Evolutionary conservation across 805 yeast species (phyloP), one percentile per base, ranked within the genome.

Genomic region (Wickerhamomyces ciferrii): DNA sequence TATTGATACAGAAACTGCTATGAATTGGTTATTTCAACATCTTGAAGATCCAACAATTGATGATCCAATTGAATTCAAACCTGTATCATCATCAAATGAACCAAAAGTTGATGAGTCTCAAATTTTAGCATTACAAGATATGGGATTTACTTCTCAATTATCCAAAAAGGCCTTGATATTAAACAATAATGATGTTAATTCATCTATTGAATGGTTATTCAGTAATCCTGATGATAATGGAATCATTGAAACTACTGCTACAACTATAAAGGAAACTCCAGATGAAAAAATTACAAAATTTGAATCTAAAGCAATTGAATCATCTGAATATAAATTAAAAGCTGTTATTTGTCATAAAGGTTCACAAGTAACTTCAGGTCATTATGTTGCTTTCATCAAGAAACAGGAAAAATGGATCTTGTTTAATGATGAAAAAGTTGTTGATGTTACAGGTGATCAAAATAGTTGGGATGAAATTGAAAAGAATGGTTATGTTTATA

Each of bases 131-230:
- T 66, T 89, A 19, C 65, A 66, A 13, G 72, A 73, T 7, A 92
- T 94, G 98, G 99, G 99, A 6, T 86, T 94, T 56, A 58, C 81
- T 5, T 62, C 64, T 1, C 71, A 76, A 43, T 69, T 87, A 47
- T 83, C 94, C n/a, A 74, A 65, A 43, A 87, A 87, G 53, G 96
- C 97, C 0, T 68, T 94, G 38, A 47, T 75, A 18, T 52, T 83
- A 43, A 83, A 76, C 54, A 65, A 69, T 7, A 77, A 78, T 24
- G 84, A 85, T 57, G 69, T 83, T 2, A 91, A 87, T 54, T 77
- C 78, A 1, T 86, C 98, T 4, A 85, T 90, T 5, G 97, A 90
- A 49, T 94, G 98, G 98, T 74, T 94, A 7, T 94, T 94, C 60
- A 68, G 68, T 21, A 77, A 92, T 59, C 88, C 95, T 11, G 86